Evolutionary conservation across 164 flowering plant species (phyloP).

Genomic region (Dillenia suffruticosa): DNA sequence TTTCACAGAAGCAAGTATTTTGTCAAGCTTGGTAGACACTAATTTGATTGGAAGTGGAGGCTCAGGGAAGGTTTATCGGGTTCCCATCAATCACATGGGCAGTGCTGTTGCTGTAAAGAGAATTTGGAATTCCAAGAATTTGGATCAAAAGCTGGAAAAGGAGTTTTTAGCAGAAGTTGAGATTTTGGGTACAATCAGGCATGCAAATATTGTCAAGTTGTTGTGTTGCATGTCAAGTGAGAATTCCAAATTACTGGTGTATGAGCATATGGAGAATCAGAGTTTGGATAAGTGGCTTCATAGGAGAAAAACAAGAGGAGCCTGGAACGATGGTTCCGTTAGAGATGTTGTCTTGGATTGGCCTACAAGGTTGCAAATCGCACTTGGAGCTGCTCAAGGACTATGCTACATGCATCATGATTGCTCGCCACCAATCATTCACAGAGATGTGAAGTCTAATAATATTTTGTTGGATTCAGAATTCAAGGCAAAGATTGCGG

Average conservation of each 20-base stretch:
- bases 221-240: conserved; percentile 73
- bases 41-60: conserved; percentile 82
- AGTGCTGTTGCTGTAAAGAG: conserved; percentile 72
- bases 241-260: conserved; percentile 71
- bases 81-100: conserved; percentile 21
- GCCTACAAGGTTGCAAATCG: conserved; percentile 68
- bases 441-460: conserved; percentile 84
- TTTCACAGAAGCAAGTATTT: conserved; percentile 47
- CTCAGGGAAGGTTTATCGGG: conserved; percentile 70
- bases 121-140: conserved; percentile 44
- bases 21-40: conserved; percentile 46
- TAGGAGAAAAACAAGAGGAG: conserved; percentile 23
- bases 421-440: conserved; percentile 70
- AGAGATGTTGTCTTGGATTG: conserved; percentile 42
- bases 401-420: conserved; percentile 85
- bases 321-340: conserved; percentile 6
- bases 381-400: conserved; percentile 84
- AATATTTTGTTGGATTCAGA: conserved; percentile 75
- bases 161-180: conserved; percentile 68
- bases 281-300: conserved; percentile 82
- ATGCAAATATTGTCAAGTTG: conserved; percentile 71
- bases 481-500: conserved; percentile 71
- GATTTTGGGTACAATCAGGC: conserved; percentile 65
- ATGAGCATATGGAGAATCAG: conserved; percentile 78
- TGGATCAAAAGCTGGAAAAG: conserved; percentile 43